Base-by-base conservation (phyloP, 768 basidiomycete species). In the Filobasidium floriforme region DNA sequence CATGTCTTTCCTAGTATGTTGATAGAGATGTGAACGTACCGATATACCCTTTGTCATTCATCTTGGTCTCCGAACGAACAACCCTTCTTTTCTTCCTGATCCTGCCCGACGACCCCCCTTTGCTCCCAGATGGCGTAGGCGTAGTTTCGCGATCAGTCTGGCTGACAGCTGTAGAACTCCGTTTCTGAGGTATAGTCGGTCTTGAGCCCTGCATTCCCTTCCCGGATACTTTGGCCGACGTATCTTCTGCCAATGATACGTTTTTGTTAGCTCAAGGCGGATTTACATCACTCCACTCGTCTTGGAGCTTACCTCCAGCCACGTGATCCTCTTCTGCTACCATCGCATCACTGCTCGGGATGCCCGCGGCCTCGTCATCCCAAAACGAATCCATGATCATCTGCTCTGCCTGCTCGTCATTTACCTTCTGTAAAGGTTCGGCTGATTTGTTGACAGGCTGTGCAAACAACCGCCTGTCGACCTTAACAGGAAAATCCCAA, bases 321-420 rank as follows among this genome's bases (percentile, higher is more conserved):
- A 49, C 43, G 1, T 9, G 29, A 15, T 60, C 44, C 22, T 51
- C 14, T 2, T 65, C 64, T 22, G 59, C 43, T 2, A 51, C 59
- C 44, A 60, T 51, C 22, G 64, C 64, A n/a, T 59, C 59, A 51
- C 64, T 65, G 46, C 64, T 65, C 43, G 64, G 64, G 41, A 65
- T 60, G 22, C 59, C 64, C 60, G 59, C 59, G 18, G 59, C 64
- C 28, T 57, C 59, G 57, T 59, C 59, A n/a, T 65, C 64, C 41
- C 44, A 59, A 32, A 65, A 59, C 1, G 57, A 43, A 12, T 65
- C 64, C 57, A 65, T 59, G 11, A 59, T 59, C 32, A 65, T 29
- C 28, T 59, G 43, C 11, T 65, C 64, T 41, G 41, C 46, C 10
- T 65, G 57, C 28, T 28, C 28, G 37, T 22, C 15, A 60, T 65